Evolutionary conservation across 2,329 filamentous ascomycete species (phyloP).

Genomic region (Capronia americana): DNA sequence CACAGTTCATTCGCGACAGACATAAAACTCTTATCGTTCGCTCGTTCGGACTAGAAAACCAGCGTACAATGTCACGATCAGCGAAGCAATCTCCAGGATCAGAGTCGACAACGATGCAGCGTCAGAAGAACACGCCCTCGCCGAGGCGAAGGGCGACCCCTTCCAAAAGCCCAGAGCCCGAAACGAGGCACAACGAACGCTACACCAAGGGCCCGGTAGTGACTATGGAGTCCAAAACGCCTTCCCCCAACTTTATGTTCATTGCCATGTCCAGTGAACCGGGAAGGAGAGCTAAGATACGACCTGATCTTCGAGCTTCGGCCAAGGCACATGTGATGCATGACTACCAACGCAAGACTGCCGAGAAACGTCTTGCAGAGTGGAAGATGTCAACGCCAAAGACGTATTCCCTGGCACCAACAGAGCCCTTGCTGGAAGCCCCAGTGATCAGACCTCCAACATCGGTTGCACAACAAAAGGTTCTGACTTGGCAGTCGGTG

Average conservation of each 20-base stretch:
- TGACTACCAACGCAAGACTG: constrained; percentile 20
- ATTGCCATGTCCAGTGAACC: constrained; percentile 21
- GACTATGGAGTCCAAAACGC: constrained; percentile 2
- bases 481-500: constrained; percentile 2
- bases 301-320: constrained; percentile 17
- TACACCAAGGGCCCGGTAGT: not conserved
- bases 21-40: not conserved
- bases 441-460: not conserved
- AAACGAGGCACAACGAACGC: not conserved
- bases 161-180: constrained; percentile 5
- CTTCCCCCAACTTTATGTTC: constrained; percentile 18
- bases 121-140: not conserved
- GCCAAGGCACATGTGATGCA: constrained; percentile 25
- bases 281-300: constrained; percentile 15
- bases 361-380: constrained; percentile 10
- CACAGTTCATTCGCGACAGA: not conserved
- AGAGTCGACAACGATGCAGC: not conserved
- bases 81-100: not conserved
- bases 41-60: not conserved
- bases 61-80: constrained; percentile 7
- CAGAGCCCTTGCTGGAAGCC: not conserved
- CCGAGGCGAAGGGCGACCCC: not conserved
- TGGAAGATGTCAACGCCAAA: constrained; percentile 23
- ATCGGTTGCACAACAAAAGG: not conserved
- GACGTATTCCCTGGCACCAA: constrained; percentile 7